phyloP scores from a whole-genome alignment of 306 rosid genomes.

The Senna siamea region DNA sequence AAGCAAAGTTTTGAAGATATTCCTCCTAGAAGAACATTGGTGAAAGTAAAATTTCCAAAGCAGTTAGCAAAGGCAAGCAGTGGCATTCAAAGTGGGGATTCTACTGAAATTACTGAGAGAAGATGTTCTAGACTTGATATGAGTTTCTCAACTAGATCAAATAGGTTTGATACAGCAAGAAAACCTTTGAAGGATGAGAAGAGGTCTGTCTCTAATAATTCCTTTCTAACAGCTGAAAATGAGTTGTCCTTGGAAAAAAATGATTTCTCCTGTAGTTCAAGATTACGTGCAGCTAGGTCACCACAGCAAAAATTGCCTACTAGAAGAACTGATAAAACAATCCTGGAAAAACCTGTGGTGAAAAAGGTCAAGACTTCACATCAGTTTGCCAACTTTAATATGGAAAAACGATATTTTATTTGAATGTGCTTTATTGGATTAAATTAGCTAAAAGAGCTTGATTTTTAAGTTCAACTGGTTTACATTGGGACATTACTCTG shows the following conservation, averaged over 20 bases:
- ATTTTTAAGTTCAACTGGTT: slow-evolving; percentile 23
- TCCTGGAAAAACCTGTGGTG: slow-evolving; percentile 33
- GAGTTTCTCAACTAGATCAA: slow-evolving; percentile 28
- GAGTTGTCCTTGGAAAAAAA: slow-evolving; percentile 27
- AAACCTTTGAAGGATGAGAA: slow-evolving; percentile 39
- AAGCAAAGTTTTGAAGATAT: slow-evolving; percentile 31
- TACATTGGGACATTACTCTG: slow-evolving; percentile 25
- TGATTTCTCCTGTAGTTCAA: slow-evolving; percentile 32
- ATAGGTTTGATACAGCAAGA: slow-evolving; percentile 27
- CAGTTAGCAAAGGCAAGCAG: slow-evolving; percentile 1
- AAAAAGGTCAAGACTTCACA: slow-evolving; percentile 35
- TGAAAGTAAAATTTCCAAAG: slow-evolving; percentile 15
- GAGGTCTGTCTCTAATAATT: slow-evolving; percentile 6
- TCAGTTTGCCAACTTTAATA: slow-evolving; percentile 22
- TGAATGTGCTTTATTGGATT: slow-evolving; percentile 23
- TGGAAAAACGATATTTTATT: slow-evolving; percentile 51
- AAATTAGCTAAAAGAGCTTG: slow-evolving; percentile 11
- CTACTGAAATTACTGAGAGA: slow-evolving; percentile 37
- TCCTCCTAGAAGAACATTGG: slow-evolving; percentile 31
- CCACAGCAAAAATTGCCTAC: slow-evolving; percentile 29
- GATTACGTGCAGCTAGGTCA: slow-evolving; percentile 25
- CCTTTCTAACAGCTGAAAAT: slow-evolving; percentile 28
- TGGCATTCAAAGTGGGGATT: slow-evolving; percentile 35
- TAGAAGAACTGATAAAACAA: slow-evolving; percentile 27
- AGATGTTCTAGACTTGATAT: slow-evolving; percentile 30